Evolutionary conservation across 345 rosid genomes (phyloP).

Genomic region (Hibiscus trionum): DNA sequence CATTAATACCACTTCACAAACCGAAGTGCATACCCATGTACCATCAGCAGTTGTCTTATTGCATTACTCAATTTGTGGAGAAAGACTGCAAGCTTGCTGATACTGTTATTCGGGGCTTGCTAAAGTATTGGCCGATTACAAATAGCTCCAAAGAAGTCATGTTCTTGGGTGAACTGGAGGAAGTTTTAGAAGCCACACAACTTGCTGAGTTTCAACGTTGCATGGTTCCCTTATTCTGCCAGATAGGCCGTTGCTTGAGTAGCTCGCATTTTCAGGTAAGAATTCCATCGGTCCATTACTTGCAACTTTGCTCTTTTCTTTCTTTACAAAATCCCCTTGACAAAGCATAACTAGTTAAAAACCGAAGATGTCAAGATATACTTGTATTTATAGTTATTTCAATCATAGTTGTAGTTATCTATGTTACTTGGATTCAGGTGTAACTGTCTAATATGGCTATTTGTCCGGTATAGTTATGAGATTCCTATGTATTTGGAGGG

Average conservation of each 20-base stretch:
- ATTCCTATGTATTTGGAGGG: background rate
- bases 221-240: conserved; percentile 72
- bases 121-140: conserved; percentile 82
- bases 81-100: conserved; percentile 85
- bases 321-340: background rate
- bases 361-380: background rate
- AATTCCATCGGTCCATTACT: background rate
- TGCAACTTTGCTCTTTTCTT: background rate
- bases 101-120: conserved; percentile 65
- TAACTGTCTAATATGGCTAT: background rate
- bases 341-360: background rate
- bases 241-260: conserved; percentile 65
- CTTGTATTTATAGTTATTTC: background rate
- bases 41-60: conserved; percentile 75
- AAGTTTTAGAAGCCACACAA: conserved; percentile 85
- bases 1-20: conserved; percentile 77
- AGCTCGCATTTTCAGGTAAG: conserved; percentile 83
- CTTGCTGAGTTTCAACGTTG: conserved; percentile 81
- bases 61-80: conserved; percentile 81
- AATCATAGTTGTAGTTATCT: background rate
- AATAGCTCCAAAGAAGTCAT: conserved; percentile 86
- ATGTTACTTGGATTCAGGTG: background rate
- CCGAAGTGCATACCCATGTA: conserved; percentile 68
- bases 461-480: background rate
- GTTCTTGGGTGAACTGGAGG: conserved; percentile 81